These are phyloP conservation scores for Chytriomyces confervae DNA, from an alignment of 192 early-diverging fungal species.

Conservation along the genomic window DNA sequence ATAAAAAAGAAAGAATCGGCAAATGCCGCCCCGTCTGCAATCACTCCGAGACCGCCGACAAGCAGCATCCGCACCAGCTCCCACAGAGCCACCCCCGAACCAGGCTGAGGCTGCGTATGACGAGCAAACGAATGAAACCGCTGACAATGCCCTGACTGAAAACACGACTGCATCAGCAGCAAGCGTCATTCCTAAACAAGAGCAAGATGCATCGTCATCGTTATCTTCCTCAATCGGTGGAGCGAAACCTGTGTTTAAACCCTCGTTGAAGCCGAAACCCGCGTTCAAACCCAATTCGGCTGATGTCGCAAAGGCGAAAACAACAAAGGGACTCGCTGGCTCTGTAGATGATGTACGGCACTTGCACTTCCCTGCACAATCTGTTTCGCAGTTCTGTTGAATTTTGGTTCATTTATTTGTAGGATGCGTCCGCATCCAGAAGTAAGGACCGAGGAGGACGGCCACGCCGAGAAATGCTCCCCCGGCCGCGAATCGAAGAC, in stretches of 20 bases:
- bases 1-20: not conserved
- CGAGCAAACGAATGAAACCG: not conserved
- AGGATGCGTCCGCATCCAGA: no score
- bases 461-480: constrained; percentile 4
- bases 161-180: not conserved
- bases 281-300: constrained; percentile 23
- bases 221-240: not conserved
- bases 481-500: not conserved
- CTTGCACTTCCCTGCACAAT: not conserved
- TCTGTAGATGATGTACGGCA: not conserved
- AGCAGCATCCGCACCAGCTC: not conserved
- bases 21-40: not conserved
- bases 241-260: not conserved
- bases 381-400: no score
- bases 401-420: no score
- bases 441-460: not conserved
- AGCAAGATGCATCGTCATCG: constrained; percentile 1
- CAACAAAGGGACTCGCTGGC: not conserved
- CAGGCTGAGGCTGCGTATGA: not conserved
- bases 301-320: constrained; percentile 10
- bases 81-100: not conserved
- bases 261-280: not conserved
- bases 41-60: not conserved
- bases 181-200: no score
- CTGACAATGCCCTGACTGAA: not conserved